Evolutionary conservation across 768 basidiomycete genomes (phyloP).

Genomic region (Tricholoma sp.): DNA sequence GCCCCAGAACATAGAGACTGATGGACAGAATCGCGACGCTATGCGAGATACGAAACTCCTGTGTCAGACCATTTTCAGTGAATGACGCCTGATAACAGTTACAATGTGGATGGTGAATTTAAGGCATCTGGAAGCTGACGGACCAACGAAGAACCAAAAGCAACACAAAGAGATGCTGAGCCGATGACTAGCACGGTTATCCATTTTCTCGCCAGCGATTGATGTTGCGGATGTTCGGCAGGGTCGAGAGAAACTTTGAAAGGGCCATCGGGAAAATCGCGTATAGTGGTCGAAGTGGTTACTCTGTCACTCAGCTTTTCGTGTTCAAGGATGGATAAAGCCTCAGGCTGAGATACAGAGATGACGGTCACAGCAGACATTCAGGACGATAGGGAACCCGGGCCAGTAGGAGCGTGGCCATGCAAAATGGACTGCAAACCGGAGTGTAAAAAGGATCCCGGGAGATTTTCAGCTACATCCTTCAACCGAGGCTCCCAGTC

Average conservation of each 20-base stretch:
- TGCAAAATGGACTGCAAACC: no score
- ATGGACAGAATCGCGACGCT: slow-evolving; percentile 49
- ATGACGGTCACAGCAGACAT: no score
- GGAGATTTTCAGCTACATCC: no score
- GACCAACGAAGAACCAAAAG: slow-evolving; percentile 55
- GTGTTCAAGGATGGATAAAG: no score
- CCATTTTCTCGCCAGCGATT: slow-evolving; percentile 42
- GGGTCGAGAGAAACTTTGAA: slow-evolving; percentile 34
- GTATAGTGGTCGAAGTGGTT: no score
- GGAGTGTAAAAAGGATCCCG: no score
- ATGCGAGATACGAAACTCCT: slow-evolving; percentile 41
- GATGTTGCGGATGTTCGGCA: slow-evolving; percentile 37
- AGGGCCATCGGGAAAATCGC: slow-evolving; percentile 3
- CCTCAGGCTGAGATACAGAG: no score
- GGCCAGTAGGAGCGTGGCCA: no score
- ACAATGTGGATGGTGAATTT: background rate
- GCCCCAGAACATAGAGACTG: slow-evolving; percentile 54
- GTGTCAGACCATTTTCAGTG: slow-evolving; percentile 55
- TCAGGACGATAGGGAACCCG: no score
- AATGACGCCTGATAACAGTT: slow-evolving; percentile 44
- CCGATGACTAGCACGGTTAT: slow-evolving; percentile 41
- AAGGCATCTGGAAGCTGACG: slow-evolving; percentile 14
- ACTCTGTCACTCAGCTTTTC: no score
- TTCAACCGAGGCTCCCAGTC: no score
- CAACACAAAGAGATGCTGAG: slow-evolving; percentile 43